Evolutionary conservation across 2,329 filamentous ascomycete species (phyloP), one percentile per base, ranked within the genome.

Genomic region (Pyrenophora graminea): DNA sequence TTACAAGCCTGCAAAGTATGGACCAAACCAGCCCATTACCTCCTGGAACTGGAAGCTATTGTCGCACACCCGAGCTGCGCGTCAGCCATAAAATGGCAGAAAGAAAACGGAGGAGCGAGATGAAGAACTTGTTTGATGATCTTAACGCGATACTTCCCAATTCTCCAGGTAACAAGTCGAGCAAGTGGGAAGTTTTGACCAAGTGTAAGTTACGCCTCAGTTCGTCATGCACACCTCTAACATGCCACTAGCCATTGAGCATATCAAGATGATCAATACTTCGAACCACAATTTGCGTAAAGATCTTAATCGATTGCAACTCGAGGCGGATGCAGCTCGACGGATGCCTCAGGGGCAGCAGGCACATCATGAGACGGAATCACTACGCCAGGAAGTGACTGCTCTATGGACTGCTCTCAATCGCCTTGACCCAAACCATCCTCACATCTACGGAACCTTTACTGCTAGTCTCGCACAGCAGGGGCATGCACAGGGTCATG

Each of bases 121-220:
- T 94, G 90, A 94, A 94, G 75, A 87, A 90, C 64, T 76, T 94
- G 0, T 94, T 94, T 66, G 90, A 94, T 59, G 87, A 90, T 62
- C 76, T 94, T 7, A 84, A 90, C 60, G 86, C 89, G 59, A 79
- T 91, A 32, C 86, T 93, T 76, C 89, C 89, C 1, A 88, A 91
- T 61, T 89, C 90, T 63, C 84, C 90, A 13, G 90, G 90, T 1
- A 88, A 87, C 19, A 95, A 94, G 70, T 90, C 90, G 0, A 92
- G 89, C 61, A 95, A 95, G 64, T 95, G 90, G 90, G 90, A 95
- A 64, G 91, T 93, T 41, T 70, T 95, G 13, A 91, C 88, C 2
- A 93, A 93, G 79, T 88, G 90, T 92, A 76, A 56, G 81, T 69
- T 21, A n/a, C 18, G 2, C 21, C 6, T 12, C n/a, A 13, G 7